Evolutionary conservation across 164 flowering plant species (phyloP).

Genomic region (Annona cherimola): DNA sequence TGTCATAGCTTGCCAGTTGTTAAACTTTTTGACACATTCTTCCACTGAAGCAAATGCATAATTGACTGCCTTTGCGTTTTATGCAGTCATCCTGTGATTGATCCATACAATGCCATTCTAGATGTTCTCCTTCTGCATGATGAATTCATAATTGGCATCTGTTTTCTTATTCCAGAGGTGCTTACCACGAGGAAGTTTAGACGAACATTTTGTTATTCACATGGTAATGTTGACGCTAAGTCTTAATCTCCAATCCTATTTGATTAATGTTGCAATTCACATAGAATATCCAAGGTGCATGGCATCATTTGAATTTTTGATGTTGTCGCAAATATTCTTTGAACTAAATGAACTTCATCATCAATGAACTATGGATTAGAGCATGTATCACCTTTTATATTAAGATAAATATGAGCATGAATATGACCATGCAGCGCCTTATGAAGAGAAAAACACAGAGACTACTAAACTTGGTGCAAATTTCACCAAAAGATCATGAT

Average conservation of each 20-base stretch:
- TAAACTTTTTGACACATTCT: not conserved
- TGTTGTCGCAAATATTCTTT: not conserved
- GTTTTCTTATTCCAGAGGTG: constrained; percentile 64
- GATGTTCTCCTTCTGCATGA: not conserved
- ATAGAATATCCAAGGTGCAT: not conserved
- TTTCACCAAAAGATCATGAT: not conserved
- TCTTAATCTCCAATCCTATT: not conserved
- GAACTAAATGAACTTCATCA: not conserved
- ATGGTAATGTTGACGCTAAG: constrained; percentile 43
- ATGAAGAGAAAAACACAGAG: not conserved
- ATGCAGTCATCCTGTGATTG: not conserved
- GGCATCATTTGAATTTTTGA: not conserved
- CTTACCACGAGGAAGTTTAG: constrained; percentile 71
- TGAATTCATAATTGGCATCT: not conserved
- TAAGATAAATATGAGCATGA: not conserved
- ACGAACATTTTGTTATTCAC: constrained; percentile 87
- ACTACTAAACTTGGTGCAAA: not conserved
- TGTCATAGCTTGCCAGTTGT: not conserved
- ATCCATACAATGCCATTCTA: constrained; percentile 1
- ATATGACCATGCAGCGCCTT: not conserved
- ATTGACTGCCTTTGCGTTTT: not conserved
- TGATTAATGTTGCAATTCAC: not conserved
- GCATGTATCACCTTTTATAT: not conserved
- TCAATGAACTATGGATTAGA: not conserved
- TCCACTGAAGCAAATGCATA: not conserved